Evolutionary conservation across 345 rosid species (phyloP).

Genomic region (rapeseed (Brassica napus)): Da-Ae NC_063442.1:32902001-32902500

Average conservation of each 20-base stretch:
- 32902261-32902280: conserved; percentile 65
- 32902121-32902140: conserved; percentile 45
- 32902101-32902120: not conserved
- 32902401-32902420: conserved; percentile 14
- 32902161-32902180: conserved; percentile 61
- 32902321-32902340: conserved; percentile 58
- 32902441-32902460: not conserved
- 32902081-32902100: not conserved
- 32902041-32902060: conserved; percentile 75
- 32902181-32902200: conserved; percentile 47
- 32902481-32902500: conserved; percentile 33
- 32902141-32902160: conserved; percentile 61
- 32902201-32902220: conserved; percentile 74
- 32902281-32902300: conserved; percentile 67
- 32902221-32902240: conserved; percentile 64
- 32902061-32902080: not conserved
- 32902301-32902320: conserved; percentile 82
- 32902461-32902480: conserved; percentile 6
- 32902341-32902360: conserved; percentile 28
- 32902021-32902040: conserved; percentile 79
- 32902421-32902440: not conserved
- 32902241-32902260: conserved; percentile 62
- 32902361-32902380: conserved; percentile 27
- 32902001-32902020: conserved; percentile 76
- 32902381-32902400: conserved; percentile 30